Conservation (phyloP, 306 rosid species). For the Cucumis sativus region Cucumber_9930_V3 NC_026657.2:16200501-16201000, state of each 20-base stretch:
- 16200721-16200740: neutral
- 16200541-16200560: neutral
- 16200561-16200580: neutral
- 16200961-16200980: neutral
- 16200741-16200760: neutral
- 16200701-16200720: neutral
- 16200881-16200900: slow-evolving; percentile 52
- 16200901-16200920: slow-evolving; percentile 74
- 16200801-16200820: slow-evolving; percentile 96
- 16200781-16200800: slow-evolving; percentile 87
- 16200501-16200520: neutral
- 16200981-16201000: neutral
- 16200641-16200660: neutral
- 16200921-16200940: slow-evolving; percentile 45
- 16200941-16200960: neutral
- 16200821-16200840: slow-evolving; percentile 60
- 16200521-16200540: neutral
- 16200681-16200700: neutral
- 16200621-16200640: neutral
- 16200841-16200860: slow-evolving; percentile 53
- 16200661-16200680: neutral
- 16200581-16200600: neutral
- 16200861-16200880: slow-evolving; percentile 72
- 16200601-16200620: neutral
- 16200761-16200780: slow-evolving; percentile 64